Evolutionary conservation across 768 basidiomycete genomes (phyloP).

Genomic region (Austroboletus festivus): DNA sequence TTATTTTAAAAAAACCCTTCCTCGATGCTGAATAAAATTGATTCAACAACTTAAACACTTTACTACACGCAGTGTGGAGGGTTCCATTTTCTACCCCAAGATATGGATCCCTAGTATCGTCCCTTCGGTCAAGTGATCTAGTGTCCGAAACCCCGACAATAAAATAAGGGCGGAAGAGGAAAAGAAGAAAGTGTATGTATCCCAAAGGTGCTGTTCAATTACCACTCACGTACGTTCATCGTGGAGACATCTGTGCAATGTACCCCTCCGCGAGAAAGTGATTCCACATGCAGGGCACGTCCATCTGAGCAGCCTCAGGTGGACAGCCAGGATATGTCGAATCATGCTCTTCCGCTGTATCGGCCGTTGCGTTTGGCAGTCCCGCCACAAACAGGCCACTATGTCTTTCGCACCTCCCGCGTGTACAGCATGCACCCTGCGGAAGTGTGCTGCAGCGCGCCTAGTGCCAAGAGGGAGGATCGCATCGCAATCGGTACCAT

Average conservation of each 20-base stretch:
- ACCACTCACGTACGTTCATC: too few relatives aligned
- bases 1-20: too few relatives aligned
- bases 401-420: not conserved
- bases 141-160: too few relatives aligned
- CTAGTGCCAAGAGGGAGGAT: not conserved
- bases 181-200: too few relatives aligned
- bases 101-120: too few relatives aligned
- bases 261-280: constrained; percentile 1
- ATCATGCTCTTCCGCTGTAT: constrained; percentile 1
- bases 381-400: not conserved
- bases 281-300: not conserved
- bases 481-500: not conserved
- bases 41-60: too few relatives aligned
- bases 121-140: too few relatives aligned
- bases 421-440: not conserved
- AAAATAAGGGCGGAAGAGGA: too few relatives aligned
- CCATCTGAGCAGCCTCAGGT: constrained; percentile 3
- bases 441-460: not conserved
- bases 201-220: too few relatives aligned
- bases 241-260: not conserved
- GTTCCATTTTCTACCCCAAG: too few relatives aligned
- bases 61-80: too few relatives aligned
- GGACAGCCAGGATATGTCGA: constrained; percentile 1
- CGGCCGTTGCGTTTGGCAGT: not conserved
- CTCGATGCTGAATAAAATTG: too few relatives aligned